Conservation (phyloP, 805 yeast genomes). For the Metschnikowia lochheadii region DNA sequence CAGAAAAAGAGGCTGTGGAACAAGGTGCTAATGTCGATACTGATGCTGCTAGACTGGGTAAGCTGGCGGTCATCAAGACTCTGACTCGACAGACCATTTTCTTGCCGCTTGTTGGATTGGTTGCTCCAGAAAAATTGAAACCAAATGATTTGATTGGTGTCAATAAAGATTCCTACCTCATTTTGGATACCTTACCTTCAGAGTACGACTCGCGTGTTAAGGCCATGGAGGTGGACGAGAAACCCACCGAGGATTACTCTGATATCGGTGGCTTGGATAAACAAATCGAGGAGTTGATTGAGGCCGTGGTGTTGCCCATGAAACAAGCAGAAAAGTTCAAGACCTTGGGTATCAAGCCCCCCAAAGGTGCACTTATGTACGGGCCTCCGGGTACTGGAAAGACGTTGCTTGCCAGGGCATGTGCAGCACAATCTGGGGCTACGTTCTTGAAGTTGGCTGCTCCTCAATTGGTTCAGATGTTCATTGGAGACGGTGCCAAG, state of each 20-base stretch:
- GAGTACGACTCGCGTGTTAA: slow-evolving; percentile 97
- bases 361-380: slow-evolving; percentile 22
- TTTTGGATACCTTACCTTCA: slow-evolving; percentile 91
- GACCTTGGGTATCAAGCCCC: slow-evolving; percentile 19
- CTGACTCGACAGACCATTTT: slow-evolving; percentile 97
- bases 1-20: slow-evolving; percentile 73
- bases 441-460: slow-evolving; percentile 21
- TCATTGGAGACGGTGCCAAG: slow-evolving; percentile 22
- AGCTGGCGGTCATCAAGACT: slow-evolving; percentile 97
- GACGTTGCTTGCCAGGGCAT: slow-evolving; percentile 21
- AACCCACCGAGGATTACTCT: slow-evolving; percentile 94
- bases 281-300: slow-evolving; percentile 22
- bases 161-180: slow-evolving; percentile 90
- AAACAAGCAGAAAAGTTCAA: slow-evolving; percentile 22
- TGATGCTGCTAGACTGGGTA: slow-evolving; percentile 87
- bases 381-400: slow-evolving; percentile 23
- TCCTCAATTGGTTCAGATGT: slow-evolving; percentile 22
- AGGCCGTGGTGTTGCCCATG: slow-evolving; percentile 23
- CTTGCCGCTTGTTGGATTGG: slow-evolving; percentile 91
- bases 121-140: slow-evolving; percentile 82
- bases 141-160: slow-evolving; percentile 99
- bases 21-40: slow-evolving; percentile 95
- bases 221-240: slow-evolving; percentile 99
- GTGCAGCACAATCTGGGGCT: slow-evolving; percentile 21
- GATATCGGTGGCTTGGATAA: slow-evolving; percentile 94